Evolutionary conservation across 2,329 filamentous ascomycete species (phyloP).

Genomic region (Exophiala aquamarina): DNA sequence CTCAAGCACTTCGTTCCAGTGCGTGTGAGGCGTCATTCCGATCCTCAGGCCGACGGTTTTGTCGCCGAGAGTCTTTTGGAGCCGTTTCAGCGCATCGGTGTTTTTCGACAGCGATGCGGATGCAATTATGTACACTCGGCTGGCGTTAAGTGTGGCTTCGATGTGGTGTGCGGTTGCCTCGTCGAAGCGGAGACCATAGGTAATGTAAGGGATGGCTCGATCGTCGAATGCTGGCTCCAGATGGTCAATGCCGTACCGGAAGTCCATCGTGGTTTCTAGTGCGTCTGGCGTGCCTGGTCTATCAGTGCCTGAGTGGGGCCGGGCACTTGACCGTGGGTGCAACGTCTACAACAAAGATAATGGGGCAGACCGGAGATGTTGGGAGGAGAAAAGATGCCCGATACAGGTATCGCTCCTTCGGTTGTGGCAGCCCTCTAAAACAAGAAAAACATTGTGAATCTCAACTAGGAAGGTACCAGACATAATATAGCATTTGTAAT

Average conservation of each 20-base stretch:
- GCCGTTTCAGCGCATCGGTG: slow-evolving; percentile 45
- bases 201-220: slow-evolving; percentile 43
- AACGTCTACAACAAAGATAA: too few relatives aligned
- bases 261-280: slow-evolving; percentile 7
- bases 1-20: slow-evolving; percentile 53
- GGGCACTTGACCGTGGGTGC: too few relatives aligned
- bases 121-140: slow-evolving; percentile 51
- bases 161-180: slow-evolving; percentile 48
- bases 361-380: too few relatives aligned
- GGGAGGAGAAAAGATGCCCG: too few relatives aligned
- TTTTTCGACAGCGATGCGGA: slow-evolving; percentile 51
- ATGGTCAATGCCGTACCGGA: slow-evolving; percentile 30
- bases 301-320: too few relatives aligned
- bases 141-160: slow-evolving; percentile 44
- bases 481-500: too few relatives aligned
- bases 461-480: too few relatives aligned
- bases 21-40: slow-evolving; percentile 56
- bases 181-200: slow-evolving; percentile 49
- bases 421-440: too few relatives aligned
- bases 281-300: too few relatives aligned
- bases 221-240: slow-evolving; percentile 39
- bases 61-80: slow-evolving; percentile 43
- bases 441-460: too few relatives aligned
- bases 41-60: slow-evolving; percentile 47
- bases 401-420: too few relatives aligned